Conservation (phyloP, 2,329 filamentous ascomycete species). For the Beauveria sp. region DNA sequence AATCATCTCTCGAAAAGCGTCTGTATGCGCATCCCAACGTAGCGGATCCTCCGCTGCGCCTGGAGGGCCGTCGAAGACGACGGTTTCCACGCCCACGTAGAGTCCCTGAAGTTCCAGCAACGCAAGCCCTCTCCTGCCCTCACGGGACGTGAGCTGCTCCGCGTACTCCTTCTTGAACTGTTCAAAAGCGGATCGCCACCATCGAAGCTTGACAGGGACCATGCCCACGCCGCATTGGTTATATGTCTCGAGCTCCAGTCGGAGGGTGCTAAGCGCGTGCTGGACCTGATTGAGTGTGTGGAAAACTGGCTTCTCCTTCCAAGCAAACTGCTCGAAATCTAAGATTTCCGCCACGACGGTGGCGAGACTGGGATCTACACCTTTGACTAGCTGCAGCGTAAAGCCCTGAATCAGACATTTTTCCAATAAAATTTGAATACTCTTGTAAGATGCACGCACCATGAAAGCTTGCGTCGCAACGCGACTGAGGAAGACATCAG, state of each 20-base stretch:
- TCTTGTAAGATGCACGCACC: background rate
- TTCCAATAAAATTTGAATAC: background rate
- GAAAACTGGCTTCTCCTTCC: constrained; percentile 1
- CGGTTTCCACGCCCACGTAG: background rate
- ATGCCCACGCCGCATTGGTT: background rate
- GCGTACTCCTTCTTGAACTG: background rate
- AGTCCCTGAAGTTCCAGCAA: constrained; percentile 2
- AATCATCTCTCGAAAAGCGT: background rate
- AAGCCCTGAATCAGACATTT: background rate
- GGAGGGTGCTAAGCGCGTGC: background rate
- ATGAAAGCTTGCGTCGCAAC: constrained; percentile 2
- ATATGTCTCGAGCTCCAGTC: constrained; percentile 9
- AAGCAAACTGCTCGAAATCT: background rate
- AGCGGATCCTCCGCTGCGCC: background rate
- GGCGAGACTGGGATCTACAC: background rate
- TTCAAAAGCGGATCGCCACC: constrained; percentile 4
- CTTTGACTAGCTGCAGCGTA: background rate
- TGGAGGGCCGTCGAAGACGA: background rate
- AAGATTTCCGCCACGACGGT: constrained; percentile 1
- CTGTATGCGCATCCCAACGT: constrained; percentile 7
- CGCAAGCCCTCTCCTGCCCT: background rate
- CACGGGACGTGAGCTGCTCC: background rate
- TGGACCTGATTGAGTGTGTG: constrained; percentile 5
- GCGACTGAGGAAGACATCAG: constrained; percentile 2
- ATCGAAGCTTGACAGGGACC: constrained; percentile 1